Percentiles rank a stretch among this genome's conserved stretches.
These are phyloP conservation scores for Trichosporon sp. DNA, from an alignment of 1,284 basidiomycete species.

Conservation along the genomic window DNA sequence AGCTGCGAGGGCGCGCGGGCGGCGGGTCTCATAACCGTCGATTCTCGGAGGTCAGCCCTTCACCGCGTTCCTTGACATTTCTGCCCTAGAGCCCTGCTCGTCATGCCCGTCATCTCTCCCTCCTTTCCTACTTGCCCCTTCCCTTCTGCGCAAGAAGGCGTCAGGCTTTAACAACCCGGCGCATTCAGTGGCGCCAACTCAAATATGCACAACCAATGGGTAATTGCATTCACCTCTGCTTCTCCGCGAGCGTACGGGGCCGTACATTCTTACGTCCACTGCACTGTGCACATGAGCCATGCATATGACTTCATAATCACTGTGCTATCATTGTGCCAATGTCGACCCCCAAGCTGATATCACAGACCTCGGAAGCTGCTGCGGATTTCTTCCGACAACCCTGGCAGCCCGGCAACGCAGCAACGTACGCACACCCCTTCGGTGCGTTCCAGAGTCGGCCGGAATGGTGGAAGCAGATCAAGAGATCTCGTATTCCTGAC, in stretches of 20 bases:
- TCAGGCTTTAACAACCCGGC: neutral
- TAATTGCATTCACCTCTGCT: neutral
- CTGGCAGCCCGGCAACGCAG: too few species aligned
- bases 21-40: conserved; percentile 1
- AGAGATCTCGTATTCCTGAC: neutral
- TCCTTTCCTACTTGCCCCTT: neutral
- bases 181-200: conserved; percentile 11
- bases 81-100: neutral
- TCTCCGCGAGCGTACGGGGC: neutral
- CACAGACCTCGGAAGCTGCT: too few species aligned
- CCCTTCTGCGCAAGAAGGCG: too few species aligned
- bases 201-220: neutral
- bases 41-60: neutral
- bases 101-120: neutral
- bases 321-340: neutral
- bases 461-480: neutral
- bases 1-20: neutral
- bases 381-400: too few species aligned
- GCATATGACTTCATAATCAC: neutral
- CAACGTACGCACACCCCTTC: too few species aligned
- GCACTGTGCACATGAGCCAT: neutral
- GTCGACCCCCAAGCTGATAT: neutral
- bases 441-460: neutral
- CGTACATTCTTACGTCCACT: neutral
- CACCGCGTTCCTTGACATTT: neutral